A percentile compares a stretch with the other conserved stretches of the same genome.
phyloP scores from a whole-genome alignment of 2,329 filamentous ascomycete species.

The Ophiostoma tasmaniense region DNA sequence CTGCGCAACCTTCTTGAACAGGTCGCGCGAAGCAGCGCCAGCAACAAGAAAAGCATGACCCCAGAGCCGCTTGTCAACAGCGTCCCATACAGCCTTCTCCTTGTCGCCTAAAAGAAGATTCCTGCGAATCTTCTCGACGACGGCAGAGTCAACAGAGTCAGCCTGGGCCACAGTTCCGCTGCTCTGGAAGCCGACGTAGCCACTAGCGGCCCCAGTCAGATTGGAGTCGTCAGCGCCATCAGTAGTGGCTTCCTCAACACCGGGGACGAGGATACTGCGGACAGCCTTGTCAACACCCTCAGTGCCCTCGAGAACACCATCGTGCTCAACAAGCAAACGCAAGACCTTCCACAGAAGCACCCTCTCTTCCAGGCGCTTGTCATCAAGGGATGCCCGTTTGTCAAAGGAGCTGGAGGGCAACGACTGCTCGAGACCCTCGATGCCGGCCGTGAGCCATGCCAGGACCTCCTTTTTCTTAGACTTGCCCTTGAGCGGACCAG shows the following conservation, averaged over 20 bases:
- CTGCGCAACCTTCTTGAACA: conserved; percentile 89
- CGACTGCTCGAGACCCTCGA: conserved; percentile 61
- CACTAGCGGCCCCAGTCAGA: conserved; percentile 17
- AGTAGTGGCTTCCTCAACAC: conserved; percentile 17
- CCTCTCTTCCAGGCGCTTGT: conserved; percentile 70
- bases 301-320: conserved; percentile 70
- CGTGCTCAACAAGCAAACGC: conserved; percentile 72
- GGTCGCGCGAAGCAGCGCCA: conserved; percentile 63
- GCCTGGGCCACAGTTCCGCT: conserved; percentile 17
- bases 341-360: conserved; percentile 82
- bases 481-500: conserved; percentile 80
- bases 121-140: conserved; percentile 63
- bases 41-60: conserved; percentile 91
- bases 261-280: conserved; percentile 52
- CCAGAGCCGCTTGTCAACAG: conserved; percentile 90
- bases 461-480: conserved; percentile 91
- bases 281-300: conserved; percentile 65
- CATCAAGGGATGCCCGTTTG: conserved; percentile 46
- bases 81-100: conserved; percentile 86
- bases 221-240: conserved; percentile 15
- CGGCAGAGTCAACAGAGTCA: conserved; percentile 61
- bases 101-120: conserved; percentile 71
- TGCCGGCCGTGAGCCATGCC: conserved; percentile 69
- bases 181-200: conserved; percentile 12
- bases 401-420: conserved; percentile 41